Conservation (phyloP, 305 asterid genomes). For the Fraxinus xanthoxyloides region DNA sequence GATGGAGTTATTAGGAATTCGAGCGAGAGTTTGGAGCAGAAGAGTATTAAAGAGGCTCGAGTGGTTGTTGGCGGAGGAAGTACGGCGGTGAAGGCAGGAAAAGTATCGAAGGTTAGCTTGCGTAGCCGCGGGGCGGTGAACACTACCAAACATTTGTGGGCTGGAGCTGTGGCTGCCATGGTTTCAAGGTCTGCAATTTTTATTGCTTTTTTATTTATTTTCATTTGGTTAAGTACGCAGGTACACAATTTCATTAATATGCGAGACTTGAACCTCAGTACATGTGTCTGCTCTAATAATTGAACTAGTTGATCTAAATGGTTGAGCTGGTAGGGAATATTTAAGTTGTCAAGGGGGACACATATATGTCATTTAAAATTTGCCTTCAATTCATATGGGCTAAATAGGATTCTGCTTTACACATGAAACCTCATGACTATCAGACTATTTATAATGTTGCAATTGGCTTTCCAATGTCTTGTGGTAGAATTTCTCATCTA, state of each 20-base stretch:
- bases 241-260: neutral
- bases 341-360: neutral
- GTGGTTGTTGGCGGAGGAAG: conserved; percentile 17
- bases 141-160: conserved; percentile 92
- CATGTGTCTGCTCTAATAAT: neutral
- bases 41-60: conserved; percentile 14
- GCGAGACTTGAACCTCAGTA: neutral
- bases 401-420: neutral
- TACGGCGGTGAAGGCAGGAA: conserved; percentile 24
- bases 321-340: neutral
- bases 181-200: conserved; percentile 62
- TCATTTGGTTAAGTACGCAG: neutral
- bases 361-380: neutral
- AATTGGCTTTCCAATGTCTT: neutral
- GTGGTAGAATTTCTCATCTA: neutral
- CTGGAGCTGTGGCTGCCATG: conserved; percentile 97
- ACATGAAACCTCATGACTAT: neutral
- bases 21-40: conserved; percentile 23
- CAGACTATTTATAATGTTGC: neutral
- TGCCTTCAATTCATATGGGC: neutral
- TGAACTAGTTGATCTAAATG: neutral
- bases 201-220: neutral
- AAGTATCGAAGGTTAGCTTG: conserved; percentile 31
- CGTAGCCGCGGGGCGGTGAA: conserved; percentile 63
- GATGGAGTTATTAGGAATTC: conserved; percentile 29